Base-by-base conservation (phyloP, 306 rosid species). In the Fragaria ananassa region DNA sequence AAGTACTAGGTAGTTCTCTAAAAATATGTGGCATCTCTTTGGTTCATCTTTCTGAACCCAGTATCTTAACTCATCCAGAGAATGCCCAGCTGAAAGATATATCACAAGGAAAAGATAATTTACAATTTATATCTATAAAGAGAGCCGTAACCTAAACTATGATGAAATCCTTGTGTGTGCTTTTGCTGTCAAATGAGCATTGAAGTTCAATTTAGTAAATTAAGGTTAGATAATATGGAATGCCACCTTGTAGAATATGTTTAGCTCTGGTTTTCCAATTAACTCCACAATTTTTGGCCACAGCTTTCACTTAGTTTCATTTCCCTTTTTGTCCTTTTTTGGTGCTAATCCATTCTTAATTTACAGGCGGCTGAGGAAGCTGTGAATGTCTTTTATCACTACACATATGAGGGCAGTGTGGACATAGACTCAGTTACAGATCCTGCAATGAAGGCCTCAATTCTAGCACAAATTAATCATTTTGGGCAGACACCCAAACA, bases 401-500 rank as follows among this genome's bases (percentile, higher is more conserved):
- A 96, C 82, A 96, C 99, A 25, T 96, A 96, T 25, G 98, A 96
- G 79, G 99, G 99, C 81, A 93, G 92, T 75, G 99, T 96, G 75
- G 98, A 96, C 86, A 96, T 96, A 83, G 99, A 96, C 82, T 89
- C 98, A 1, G 97, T 96, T 75, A 91, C 90, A 29, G 99, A 96
- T 85, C 99, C 99, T 27, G 98, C 97, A 51, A 88, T 96, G 98
- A 96, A 96, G 85, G 99, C 99, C 83, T 93, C 99, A 77, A 96
- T 96, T 88, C 86, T 96, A 81, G 98, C 99, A 45, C 99, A 96
- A 80, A 96, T 96, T 70, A 96, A 96, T 87, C 98, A 96, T 86
- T 96, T 96, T 87, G 99, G 99, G 83, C 99, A 96, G 91, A 96
- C 99, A 29, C 99, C 99, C 49, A 96, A 96, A 83, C 99, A 96